Conservation (phyloP, 305 asterid genomes). For the Lippia alba region DNA sequence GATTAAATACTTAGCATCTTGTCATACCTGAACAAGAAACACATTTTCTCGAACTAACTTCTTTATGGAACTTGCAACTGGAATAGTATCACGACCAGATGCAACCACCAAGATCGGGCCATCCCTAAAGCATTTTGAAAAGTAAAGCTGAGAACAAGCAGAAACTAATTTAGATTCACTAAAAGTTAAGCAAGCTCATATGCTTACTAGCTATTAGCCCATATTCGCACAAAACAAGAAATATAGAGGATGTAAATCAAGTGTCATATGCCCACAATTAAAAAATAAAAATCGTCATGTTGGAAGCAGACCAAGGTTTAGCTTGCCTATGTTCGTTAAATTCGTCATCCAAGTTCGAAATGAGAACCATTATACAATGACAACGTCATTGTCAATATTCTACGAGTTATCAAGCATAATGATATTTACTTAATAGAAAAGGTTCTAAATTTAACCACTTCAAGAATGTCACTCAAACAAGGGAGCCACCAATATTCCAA, state of each 20-base stretch:
- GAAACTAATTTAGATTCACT: slow-evolving; percentile 16
- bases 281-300: background rate
- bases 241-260: slow-evolving; percentile 18
- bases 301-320: slow-evolving; percentile 1
- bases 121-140: slow-evolving; percentile 55
- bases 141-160: slow-evolving; percentile 34
- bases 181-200: background rate
- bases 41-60: slow-evolving; percentile 68
- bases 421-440: background rate
- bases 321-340: background rate
- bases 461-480: slow-evolving; percentile 10
- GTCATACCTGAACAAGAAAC: slow-evolving; percentile 78
- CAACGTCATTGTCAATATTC: background rate
- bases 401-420: slow-evolving; percentile 17
- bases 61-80: slow-evolving; percentile 68
- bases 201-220: slow-evolving; percentile 14
- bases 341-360: slow-evolving; percentile 20
- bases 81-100: slow-evolving; percentile 83
- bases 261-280: slow-evolving; percentile 14
- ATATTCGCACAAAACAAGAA: slow-evolving; percentile 16
- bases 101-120: slow-evolving; percentile 86
- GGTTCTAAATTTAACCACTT: slow-evolving; percentile 1
- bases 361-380: slow-evolving; percentile 7
- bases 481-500: background rate
- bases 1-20: slow-evolving; percentile 25